These are phyloP conservation scores for Spiromastix sp. DNA, from an alignment of 2,329 filamentous ascomycete genomes.

Conservation along the genomic window DNA sequence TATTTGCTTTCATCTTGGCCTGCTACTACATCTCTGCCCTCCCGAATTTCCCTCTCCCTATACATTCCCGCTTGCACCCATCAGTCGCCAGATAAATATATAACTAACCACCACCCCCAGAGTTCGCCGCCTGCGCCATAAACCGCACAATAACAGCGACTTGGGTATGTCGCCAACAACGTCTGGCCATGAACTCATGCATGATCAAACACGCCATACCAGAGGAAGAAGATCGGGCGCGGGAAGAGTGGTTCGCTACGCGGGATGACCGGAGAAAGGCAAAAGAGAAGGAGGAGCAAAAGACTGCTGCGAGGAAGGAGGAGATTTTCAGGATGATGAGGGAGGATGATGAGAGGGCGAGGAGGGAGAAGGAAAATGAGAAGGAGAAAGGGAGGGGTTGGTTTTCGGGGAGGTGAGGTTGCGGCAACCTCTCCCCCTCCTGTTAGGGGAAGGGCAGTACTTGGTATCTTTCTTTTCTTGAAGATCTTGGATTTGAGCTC, in stretches of 20 bases:
- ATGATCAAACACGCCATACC: constrained; percentile 82
- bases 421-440: background rate
- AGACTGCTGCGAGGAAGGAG: constrained; percentile 28
- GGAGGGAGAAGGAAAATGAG: constrained; percentile 4
- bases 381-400: constrained; percentile 14
- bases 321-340: constrained; percentile 34
- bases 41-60: background rate
- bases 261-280: constrained; percentile 60
- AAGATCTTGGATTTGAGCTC: no score
- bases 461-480: no score
- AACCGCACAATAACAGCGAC: constrained; percentile 79
- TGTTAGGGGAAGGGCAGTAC: no score
- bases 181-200: constrained; percentile 83
- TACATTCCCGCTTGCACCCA: background rate
- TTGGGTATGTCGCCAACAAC: constrained; percentile 71
- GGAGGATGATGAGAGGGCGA: constrained; percentile 20
- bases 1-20: no score
- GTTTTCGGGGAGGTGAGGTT: background rate
- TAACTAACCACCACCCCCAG: constrained; percentile 36
- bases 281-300: constrained; percentile 50
- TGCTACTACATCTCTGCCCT: no score
- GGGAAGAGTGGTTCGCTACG: constrained; percentile 85
- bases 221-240: constrained; percentile 73
- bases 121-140: constrained; percentile 82
- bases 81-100: background rate